Conservation (phyloP, 768 basidiomycete species). For the Clitopilus hobsonii region DNA sequence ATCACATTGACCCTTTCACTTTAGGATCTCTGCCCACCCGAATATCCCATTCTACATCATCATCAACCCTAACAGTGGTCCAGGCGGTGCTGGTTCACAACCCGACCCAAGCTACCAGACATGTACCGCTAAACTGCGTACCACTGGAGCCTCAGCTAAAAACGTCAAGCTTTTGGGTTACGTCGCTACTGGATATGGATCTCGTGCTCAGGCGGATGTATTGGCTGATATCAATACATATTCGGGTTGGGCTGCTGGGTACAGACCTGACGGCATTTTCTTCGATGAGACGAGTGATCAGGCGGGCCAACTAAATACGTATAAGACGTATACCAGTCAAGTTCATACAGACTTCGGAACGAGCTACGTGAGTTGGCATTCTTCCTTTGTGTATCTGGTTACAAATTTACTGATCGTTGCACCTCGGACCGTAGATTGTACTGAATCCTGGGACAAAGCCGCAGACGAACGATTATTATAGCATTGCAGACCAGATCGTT, state of each 20-base stretch:
- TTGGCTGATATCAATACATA: slow-evolving; percentile 25
- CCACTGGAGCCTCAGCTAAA: slow-evolving; percentile 2
- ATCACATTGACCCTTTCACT: background rate
- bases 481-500: slow-evolving; percentile 23
- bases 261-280: slow-evolving; percentile 28
- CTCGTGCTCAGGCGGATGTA: slow-evolving; percentile 16
- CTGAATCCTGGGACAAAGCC: slow-evolving; percentile 23
- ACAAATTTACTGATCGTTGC: background rate
- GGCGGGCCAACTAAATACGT: slow-evolving; percentile 13
- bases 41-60: slow-evolving; percentile 23
- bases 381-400: background rate
- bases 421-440: slow-evolving; percentile 12
- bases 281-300: slow-evolving; percentile 26
- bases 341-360: slow-evolving; percentile 14
- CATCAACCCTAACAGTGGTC: slow-evolving; percentile 27
- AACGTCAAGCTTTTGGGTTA: slow-evolving; percentile 29
- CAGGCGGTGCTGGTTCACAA: slow-evolving; percentile 19
- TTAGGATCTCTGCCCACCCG: slow-evolving; percentile 21
- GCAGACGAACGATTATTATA: slow-evolving; percentile 16
- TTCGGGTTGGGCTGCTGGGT: slow-evolving; percentile 21
- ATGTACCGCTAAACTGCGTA: slow-evolving; percentile 18
- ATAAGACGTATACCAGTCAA: slow-evolving; percentile 15
- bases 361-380: slow-evolving; percentile 10
- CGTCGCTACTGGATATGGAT: slow-evolving; percentile 20
- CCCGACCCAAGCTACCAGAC: slow-evolving; percentile 24